Conservation (phyloP, 805 yeast species). For the Hanseniaspora hatyaiensis region DNA sequence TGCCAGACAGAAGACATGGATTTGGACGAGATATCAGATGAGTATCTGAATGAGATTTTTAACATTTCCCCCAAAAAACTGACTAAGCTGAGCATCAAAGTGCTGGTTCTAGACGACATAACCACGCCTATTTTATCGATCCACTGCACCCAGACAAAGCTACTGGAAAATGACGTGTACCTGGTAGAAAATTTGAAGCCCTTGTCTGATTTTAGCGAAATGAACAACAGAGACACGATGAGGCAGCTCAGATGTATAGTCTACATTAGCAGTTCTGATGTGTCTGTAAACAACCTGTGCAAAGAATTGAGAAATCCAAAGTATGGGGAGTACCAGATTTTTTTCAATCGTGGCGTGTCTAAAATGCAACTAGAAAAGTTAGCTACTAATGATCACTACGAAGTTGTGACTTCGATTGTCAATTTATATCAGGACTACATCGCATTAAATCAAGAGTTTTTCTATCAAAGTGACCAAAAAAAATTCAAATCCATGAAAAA, state of each 20-base stretch:
- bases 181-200: constrained; percentile 64
- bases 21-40: constrained; percentile 36
- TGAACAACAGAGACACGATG: constrained; percentile 44
- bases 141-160: constrained; percentile 75
- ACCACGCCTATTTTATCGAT: constrained; percentile 82
- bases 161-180: constrained; percentile 73
- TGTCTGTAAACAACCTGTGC: constrained; percentile 46
- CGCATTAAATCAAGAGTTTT: constrained; percentile 60
- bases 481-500: not conserved
- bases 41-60: constrained; percentile 34
- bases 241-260: constrained; percentile 73
- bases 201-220: constrained; percentile 21
- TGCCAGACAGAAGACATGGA: too few species aligned
- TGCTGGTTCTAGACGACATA: constrained; percentile 61
- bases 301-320: constrained; percentile 68
- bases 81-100: constrained; percentile 40
- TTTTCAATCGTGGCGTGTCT: constrained; percentile 61
- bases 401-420: constrained; percentile 59
- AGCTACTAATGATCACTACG: constrained; percentile 85
- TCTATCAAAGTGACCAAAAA: constrained; percentile 26
- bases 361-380: constrained; percentile 72
- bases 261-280: constrained; percentile 61
- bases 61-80: constrained; percentile 22
- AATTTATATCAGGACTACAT: constrained; percentile 80
- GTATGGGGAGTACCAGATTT: constrained; percentile 65